These are phyloP conservation scores for Prunus salicina DNA, from an alignment of 306 rosid genomes.

Conservation along the genomic window DNA sequence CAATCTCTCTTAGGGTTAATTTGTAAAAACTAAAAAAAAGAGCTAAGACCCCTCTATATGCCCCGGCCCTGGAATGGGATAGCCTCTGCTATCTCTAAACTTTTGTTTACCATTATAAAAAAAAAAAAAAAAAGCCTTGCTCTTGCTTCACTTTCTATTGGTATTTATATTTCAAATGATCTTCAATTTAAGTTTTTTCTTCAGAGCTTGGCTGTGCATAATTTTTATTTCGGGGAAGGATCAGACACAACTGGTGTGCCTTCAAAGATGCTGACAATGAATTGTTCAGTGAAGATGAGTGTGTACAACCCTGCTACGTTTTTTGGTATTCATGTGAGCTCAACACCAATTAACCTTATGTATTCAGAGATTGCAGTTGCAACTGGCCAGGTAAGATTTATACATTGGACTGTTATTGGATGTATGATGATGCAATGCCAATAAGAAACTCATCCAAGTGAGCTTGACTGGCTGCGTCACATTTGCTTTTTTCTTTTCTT, in stretches of 20 bases:
- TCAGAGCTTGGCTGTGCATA: slow-evolving; percentile 72
- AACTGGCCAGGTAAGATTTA: slow-evolving; percentile 63
- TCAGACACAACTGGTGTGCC: slow-evolving; percentile 84
- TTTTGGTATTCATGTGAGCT: slow-evolving; percentile 72
- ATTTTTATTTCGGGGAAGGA: slow-evolving; percentile 76
- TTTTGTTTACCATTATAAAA: too few relatives aligned
- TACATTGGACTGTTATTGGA: background rate
- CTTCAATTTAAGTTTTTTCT: slow-evolving; percentile 7
- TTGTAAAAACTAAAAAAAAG: too few relatives aligned
- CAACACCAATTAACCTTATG: slow-evolving; percentile 63
- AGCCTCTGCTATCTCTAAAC: too few relatives aligned
- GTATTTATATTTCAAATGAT: background rate
- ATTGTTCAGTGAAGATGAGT: slow-evolving; percentile 64
- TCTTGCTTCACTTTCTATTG: background rate
- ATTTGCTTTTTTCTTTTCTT: too few relatives aligned
- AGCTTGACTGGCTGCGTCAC: too few relatives aligned
- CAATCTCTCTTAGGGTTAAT: fast-evolving
- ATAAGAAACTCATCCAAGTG: too few relatives aligned
- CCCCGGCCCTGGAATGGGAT: too few relatives aligned
- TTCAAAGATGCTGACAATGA: slow-evolving; percentile 72
- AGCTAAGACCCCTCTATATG: too few relatives aligned
- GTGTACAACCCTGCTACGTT: slow-evolving; percentile 80
- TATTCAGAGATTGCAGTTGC: slow-evolving; percentile 71
- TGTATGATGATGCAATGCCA: too few relatives aligned
- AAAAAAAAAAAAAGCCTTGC: too few relatives aligned